Conservation (phyloP, 2,329 filamentous ascomycete genomes). For the Zalaria obscura region DNA sequence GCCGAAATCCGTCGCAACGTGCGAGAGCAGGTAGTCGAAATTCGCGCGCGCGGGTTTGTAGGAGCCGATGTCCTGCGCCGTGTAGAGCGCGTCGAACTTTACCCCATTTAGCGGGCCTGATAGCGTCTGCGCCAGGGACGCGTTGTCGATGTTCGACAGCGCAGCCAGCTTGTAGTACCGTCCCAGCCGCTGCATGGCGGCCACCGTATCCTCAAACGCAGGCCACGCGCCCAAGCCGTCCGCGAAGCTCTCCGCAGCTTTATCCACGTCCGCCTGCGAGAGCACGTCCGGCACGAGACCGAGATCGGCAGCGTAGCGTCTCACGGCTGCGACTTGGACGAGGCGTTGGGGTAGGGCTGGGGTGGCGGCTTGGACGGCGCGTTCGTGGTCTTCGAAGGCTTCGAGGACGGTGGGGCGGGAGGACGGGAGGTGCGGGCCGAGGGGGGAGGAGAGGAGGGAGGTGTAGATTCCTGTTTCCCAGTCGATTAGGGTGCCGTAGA, state of each 20-base stretch:
- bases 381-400: conserved; percentile 33
- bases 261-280: conserved; percentile 30
- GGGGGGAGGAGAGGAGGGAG: conserved; percentile 30
- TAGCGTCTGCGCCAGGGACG: conserved; percentile 35
- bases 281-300: conserved; percentile 32
- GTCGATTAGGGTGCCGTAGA: conserved; percentile 68
- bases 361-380: conserved; percentile 35
- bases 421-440: conserved; percentile 31
- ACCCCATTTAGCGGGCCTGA: conserved; percentile 37
- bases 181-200: conserved; percentile 35
- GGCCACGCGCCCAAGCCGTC: conserved; percentile 38
- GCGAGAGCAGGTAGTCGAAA: conserved; percentile 49
- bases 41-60: conserved; percentile 56
- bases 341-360: conserved; percentile 47
- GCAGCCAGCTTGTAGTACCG: conserved; percentile 44
- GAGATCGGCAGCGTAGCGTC: conserved; percentile 15
- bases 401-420: conserved; percentile 28
- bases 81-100: conserved; percentile 50
- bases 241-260: conserved; percentile 34
- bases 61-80: conserved; percentile 54
- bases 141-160: conserved; percentile 45
- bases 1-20: conserved; percentile 39
- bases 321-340: conserved; percentile 25
- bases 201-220: conserved; percentile 43
- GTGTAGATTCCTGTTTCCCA: conserved; percentile 55